Base-by-base conservation (phyloP, 2,329 filamentous ascomycete genomes). In the Aspergillus proliferans region DNA sequence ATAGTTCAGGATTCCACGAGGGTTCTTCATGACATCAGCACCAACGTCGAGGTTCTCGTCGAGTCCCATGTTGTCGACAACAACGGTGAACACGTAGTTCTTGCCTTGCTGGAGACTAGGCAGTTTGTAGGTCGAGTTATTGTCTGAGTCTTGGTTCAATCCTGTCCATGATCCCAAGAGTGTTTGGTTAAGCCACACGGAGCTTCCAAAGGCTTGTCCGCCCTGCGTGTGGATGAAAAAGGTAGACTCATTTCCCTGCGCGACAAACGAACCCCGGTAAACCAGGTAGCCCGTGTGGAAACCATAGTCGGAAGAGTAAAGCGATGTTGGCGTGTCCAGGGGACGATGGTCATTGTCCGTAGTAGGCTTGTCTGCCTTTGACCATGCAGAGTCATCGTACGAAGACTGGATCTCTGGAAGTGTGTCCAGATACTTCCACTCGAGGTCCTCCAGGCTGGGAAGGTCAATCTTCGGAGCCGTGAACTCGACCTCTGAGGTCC, bases 21-120 rank as follows among this genome's bases (percentile, higher is more conserved):
- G 80, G 26, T 70, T 69, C 64, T 82, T 73, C 75, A 85, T 85
- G 7, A 70, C 63, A 22, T 85, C 82, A 2, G 62, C 58, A 1
- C 83, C 83, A 0, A 83, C 77, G 2, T 71, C 71, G 73, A 79
- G 82, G 64, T 86, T 82, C 56, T 86, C 81, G 51, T 88, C 79
- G 0, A 88, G 72, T 0, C 87, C 86, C 70, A 84, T 87, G 65
- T 84, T 84, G 65, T 91, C 87, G 12, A 91, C 72, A 0, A 89
- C 66, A 1, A 90, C 72, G 0, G 86, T 90, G 54, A 91, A 63
- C 9, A 84, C 74, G 60, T 87, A 83, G 0, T 65, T 57, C 21
- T 74, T 71, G 3, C 79, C 82, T 0, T 72, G 61, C 0, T 61
- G 58, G 3, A 87, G 71, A 6, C 71, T 68, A 0, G 82, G 75